A percentile compares a stretch with the other conserved stretches of the same genome.
Evolutionary conservation across 805 yeast species (phyloP).

Genomic region (Geotrichum ghanense): DNA sequence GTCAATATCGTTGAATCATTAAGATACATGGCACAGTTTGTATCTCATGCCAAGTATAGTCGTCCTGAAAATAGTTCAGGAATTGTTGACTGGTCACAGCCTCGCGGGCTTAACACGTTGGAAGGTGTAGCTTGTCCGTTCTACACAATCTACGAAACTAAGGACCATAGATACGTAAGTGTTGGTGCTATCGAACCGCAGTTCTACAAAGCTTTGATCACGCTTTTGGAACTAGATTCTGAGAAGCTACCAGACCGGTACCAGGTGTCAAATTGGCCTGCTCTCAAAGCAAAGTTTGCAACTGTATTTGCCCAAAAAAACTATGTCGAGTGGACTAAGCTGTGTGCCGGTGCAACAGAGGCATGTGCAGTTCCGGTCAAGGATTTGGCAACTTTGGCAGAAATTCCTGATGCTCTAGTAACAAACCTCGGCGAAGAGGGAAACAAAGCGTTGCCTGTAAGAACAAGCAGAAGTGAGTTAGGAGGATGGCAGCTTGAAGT

Average conservation of each 20-base stretch:
- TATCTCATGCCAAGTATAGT: constrained; percentile 6
- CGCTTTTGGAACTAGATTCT: constrained; percentile 9
- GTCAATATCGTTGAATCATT: constrained; percentile 11
- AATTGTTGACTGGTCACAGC: constrained; percentile 4
- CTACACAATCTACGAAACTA: constrained; percentile 10
- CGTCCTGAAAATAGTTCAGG: constrained; percentile 4
- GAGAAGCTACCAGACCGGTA: constrained; percentile 3
- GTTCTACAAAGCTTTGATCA: constrained; percentile 8
- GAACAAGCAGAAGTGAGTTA: background rate
- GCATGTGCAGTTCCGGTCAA: constrained; percentile 7
- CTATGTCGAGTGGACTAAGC: constrained; percentile 3
- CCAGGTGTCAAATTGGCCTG: constrained; percentile 5
- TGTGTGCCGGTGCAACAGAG: constrained; percentile 3
- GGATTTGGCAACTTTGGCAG: constrained; percentile 2
- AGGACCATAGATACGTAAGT: constrained; percentile 9
- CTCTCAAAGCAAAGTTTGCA: constrained; percentile 1
- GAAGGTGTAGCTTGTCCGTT: constrained; percentile 11
- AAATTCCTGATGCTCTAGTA: constrained; percentile 3
- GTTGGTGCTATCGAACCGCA: constrained; percentile 13
- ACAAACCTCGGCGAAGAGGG: background rate
- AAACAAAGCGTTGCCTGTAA: too few species aligned
- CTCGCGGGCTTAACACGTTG: constrained; percentile 9
- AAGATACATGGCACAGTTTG: constrained; percentile 8
- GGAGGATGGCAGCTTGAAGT: constrained; percentile 1
- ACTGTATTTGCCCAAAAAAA: constrained; percentile 1